These are phyloP conservation scores for Moesziomyces sp. DNA, from an alignment of 1,284 basidiomycete species.

Conservation along the genomic window DNA sequence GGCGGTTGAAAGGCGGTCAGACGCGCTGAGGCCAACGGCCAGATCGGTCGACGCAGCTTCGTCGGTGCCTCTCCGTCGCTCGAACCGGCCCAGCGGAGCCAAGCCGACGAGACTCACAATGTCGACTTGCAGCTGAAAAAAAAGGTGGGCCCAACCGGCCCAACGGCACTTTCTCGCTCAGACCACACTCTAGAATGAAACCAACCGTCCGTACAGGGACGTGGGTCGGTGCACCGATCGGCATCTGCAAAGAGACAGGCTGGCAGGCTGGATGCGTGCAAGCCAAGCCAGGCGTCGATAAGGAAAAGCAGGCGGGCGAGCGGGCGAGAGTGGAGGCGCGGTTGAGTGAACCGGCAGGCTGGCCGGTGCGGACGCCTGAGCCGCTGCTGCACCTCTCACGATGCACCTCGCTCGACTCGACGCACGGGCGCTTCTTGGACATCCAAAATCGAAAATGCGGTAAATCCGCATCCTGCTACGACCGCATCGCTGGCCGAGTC, in stretches of 20 bases:
- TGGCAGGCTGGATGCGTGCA: no score
- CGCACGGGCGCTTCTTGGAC: constrained; percentile 21
- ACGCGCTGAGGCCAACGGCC: constrained; percentile 1
- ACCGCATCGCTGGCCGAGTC: constrained; percentile 1
- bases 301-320: constrained; percentile 1
- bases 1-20: neutral
- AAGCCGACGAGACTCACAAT: constrained; percentile 1
- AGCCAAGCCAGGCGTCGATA: neutral
- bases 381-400: constrained; percentile 16
- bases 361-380: neutral
- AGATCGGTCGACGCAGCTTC: constrained; percentile 10
- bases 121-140: constrained; percentile 6
- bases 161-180: neutral
- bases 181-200: neutral
- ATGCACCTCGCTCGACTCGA: neutral
- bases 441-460: constrained; percentile 15
- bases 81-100: constrained; percentile 14
- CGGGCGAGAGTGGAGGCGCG: neutral
- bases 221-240: constrained; percentile 12
- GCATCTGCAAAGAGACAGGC: neutral
- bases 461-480: constrained; percentile 29
- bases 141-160: constrained; percentile 3
- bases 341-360: neutral
- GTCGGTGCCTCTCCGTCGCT: constrained; percentile 2
- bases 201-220: no score